Evolutionary conservation across 1,284 basidiomycete genomes (phyloP).

Genomic region (Apiotrichum gamsii): DNA sequence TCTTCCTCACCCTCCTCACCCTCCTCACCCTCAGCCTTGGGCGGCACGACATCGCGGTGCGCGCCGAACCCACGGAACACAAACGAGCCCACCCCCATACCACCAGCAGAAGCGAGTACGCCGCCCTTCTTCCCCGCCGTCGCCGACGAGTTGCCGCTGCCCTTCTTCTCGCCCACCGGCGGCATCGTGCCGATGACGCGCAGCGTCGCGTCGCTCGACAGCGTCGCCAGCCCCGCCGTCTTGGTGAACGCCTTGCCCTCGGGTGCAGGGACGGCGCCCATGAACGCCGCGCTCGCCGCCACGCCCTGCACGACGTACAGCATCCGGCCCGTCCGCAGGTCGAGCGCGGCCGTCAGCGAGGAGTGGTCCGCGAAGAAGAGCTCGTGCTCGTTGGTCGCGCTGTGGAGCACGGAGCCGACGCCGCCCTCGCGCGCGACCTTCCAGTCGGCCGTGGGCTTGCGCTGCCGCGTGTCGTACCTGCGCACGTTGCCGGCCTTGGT

Average conservation of each 20-base stretch:
- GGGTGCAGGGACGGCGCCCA: conserved; percentile 28
- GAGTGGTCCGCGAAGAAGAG: conserved; percentile 68
- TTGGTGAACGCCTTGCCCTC: not conserved
- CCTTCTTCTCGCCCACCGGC: conserved; percentile 54
- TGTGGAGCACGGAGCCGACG: conserved; percentile 56
- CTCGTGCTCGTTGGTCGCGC: conserved; percentile 48
- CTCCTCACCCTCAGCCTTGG: conserved; percentile 16
- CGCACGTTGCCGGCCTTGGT: conserved; percentile 70
- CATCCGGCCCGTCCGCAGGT: conserved; percentile 65
- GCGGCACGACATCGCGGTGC: conserved; percentile 50
- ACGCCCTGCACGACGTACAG: conserved; percentile 59
- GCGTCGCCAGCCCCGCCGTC: conserved; percentile 29
- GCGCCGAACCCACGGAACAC: conserved; percentile 50
- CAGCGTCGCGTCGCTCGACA: conserved; percentile 48
- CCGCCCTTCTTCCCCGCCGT: conserved; percentile 54
- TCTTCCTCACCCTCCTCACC: conserved; percentile 25
- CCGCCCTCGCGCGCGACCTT: conserved; percentile 54
- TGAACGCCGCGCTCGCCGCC: conserved; percentile 34
- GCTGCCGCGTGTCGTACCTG: conserved; percentile 71
- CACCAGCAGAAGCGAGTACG: conserved; percentile 62
- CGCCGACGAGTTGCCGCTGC: conserved; percentile 55
- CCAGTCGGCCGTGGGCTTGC: conserved; percentile 53
- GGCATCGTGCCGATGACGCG: conserved; percentile 65
- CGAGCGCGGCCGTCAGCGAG: conserved; percentile 62
- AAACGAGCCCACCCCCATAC: conserved; percentile 56